Conservation (phyloP, 768 basidiomycete genomes). For the Rhizopogon vesiculosus region DNA sequence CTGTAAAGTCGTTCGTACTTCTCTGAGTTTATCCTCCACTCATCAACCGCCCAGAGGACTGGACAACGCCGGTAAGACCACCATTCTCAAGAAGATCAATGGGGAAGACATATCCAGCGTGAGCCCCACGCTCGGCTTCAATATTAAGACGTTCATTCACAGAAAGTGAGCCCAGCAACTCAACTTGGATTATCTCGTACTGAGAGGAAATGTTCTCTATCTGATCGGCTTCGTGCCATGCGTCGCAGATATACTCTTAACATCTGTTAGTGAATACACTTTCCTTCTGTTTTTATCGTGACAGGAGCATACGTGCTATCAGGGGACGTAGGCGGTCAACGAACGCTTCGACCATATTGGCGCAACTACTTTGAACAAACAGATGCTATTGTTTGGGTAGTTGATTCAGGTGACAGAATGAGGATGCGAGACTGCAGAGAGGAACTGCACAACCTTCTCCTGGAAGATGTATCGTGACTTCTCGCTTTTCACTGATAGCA, state of each 20-base stretch:
- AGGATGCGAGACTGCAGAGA: slow-evolving; percentile 86
- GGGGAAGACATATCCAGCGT: slow-evolving; percentile 86
- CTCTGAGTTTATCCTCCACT: slow-evolving; percentile 7
- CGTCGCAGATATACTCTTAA: slow-evolving; percentile 36
- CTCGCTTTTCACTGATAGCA: background rate
- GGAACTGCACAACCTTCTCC: slow-evolving; percentile 81
- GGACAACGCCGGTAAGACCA: slow-evolving; percentile 99
- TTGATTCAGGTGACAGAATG: slow-evolving; percentile 90
- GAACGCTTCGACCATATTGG: slow-evolving; percentile 96
- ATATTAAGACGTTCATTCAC: slow-evolving; percentile 95
- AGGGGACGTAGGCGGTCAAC: slow-evolving; percentile 99
- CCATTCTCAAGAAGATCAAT: slow-evolving; percentile 92
- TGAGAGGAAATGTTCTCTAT: slow-evolving; percentile 16
- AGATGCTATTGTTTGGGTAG: slow-evolving; percentile 97
- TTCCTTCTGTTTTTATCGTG: background rate
- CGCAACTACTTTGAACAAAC: slow-evolving; percentile 99
- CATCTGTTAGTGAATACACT: slow-evolving; percentile 29
- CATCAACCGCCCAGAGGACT: slow-evolving; percentile 62
- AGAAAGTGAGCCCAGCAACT: slow-evolving; percentile 58
- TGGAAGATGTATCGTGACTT: slow-evolving; percentile 74
- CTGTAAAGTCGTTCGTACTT: slow-evolving; percentile 46
- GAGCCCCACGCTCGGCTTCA: slow-evolving; percentile 95
- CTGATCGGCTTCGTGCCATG: slow-evolving; percentile 15
- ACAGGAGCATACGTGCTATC: slow-evolving; percentile 71
- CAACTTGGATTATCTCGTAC: slow-evolving; percentile 14